Conservation (phyloP, 2,329 filamentous ascomycete species). For the Trichothecium roseum region DNA sequence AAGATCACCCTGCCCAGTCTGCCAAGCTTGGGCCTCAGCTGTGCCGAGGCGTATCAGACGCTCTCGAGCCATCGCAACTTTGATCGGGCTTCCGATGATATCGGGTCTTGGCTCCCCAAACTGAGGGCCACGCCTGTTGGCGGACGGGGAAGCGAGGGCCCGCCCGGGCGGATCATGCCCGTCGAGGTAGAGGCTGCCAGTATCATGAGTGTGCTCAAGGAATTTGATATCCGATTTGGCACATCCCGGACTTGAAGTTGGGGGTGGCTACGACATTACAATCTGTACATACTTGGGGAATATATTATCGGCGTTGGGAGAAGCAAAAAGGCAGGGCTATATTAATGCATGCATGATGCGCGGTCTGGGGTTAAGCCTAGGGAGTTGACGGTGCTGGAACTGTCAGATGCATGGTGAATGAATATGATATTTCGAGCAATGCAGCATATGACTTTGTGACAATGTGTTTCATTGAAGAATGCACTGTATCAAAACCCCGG, state of each 20-base stretch:
- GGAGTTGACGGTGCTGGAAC: no score
- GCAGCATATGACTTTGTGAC: no score
- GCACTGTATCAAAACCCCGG: no score
- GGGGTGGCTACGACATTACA: not conserved
- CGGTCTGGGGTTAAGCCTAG: no score
- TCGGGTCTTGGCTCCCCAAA: slow-evolving; percentile 66
- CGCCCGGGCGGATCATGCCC: slow-evolving; percentile 36
- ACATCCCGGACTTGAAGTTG: slow-evolving; percentile 8
- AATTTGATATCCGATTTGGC: slow-evolving; percentile 68
- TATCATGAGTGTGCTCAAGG: slow-evolving; percentile 76
- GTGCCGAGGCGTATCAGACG: slow-evolving; percentile 70
- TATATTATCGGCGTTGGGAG: not conserved
- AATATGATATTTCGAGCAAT: no score
- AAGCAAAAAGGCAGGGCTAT: not conserved
- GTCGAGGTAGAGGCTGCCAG: slow-evolving; percentile 75
- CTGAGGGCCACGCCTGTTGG: slow-evolving; percentile 48
- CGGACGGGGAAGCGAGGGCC: slow-evolving; percentile 9
- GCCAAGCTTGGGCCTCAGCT: slow-evolving; percentile 52
- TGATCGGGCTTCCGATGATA: slow-evolving; percentile 60
- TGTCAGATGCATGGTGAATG: no score
- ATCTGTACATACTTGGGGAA: slow-evolving; percentile 1
- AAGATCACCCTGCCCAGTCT: slow-evolving; percentile 25
- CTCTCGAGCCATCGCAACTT: slow-evolving; percentile 69
- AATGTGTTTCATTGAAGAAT: no score
- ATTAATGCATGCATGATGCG: slow-evolving; percentile 1